Conservation (phyloP, 2,329 filamentous ascomycete genomes). For the Stemphylium lycopersici region DNA sequence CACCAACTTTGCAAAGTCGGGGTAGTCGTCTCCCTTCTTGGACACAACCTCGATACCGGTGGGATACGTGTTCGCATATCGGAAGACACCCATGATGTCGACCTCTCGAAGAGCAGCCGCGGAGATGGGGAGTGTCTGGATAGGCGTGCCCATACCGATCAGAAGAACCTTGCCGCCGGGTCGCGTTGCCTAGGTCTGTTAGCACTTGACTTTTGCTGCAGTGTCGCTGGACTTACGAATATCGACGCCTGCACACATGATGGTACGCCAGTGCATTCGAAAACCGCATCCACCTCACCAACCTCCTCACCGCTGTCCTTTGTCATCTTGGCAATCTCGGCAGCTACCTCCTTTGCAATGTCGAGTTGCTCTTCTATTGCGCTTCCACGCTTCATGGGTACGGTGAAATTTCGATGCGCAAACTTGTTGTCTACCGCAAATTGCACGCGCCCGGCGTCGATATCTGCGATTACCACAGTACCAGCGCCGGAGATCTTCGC, state of each 20-base stretch:
- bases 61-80: conserved; percentile 77
- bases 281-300: conserved; percentile 70
- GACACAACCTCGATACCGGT: conserved; percentile 69
- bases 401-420: conserved; percentile 53
- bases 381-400: conserved; percentile 55
- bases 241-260: conserved; percentile 76
- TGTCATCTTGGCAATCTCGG: conserved; percentile 48
- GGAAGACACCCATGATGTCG: conserved; percentile 78
- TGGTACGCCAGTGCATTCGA: conserved; percentile 80
- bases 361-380: conserved; percentile 61
- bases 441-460: conserved; percentile 61
- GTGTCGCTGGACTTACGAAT: conserved; percentile 56
- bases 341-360: conserved; percentile 58
- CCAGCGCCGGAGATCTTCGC: conserved; percentile 60
- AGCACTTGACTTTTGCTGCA: neutral
- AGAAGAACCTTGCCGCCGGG: conserved; percentile 76
- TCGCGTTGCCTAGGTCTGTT: conserved; percentile 57
- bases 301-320: conserved; percentile 40
- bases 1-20: conserved; percentile 72
- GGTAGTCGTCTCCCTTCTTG: conserved; percentile 57
- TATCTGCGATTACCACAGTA: conserved; percentile 66
- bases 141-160: conserved; percentile 79
- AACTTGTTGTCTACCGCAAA: conserved; percentile 61
- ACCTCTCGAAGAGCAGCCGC: conserved; percentile 76
- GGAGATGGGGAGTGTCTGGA: conserved; percentile 75